phyloP scores from a whole-genome alignment of 768 basidiomycete species.

The Trametes sanguinea region DNA sequence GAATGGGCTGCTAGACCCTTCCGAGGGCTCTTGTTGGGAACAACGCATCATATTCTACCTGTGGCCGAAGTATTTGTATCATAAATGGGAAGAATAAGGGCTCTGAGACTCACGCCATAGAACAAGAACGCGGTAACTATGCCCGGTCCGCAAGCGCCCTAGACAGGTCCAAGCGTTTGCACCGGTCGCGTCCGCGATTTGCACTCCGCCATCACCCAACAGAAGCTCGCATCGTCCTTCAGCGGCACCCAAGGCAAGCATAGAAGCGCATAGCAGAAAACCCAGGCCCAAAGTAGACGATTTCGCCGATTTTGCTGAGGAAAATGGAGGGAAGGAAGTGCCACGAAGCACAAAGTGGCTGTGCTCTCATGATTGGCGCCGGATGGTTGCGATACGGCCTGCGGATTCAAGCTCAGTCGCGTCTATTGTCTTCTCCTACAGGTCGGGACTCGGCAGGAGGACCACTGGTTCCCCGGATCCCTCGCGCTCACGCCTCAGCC shows the following conservation, averaged over 20 bases:
- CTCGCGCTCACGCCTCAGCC: too few relatives aligned
- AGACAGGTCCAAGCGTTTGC: background rate
- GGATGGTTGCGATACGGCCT: conserved; percentile 7
- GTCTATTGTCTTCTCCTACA: too few relatives aligned
- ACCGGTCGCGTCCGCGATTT: background rate
- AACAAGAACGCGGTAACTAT: conserved; percentile 1
- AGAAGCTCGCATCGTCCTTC: too few relatives aligned
- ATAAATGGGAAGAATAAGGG: background rate
- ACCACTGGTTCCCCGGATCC: too few relatives aligned
- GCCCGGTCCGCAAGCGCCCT: background rate
- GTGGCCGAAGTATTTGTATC: background rate
- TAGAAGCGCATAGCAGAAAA: too few relatives aligned
- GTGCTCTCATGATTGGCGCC: conserved; percentile 5
- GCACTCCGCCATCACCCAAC: background rate
- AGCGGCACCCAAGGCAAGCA: background rate
- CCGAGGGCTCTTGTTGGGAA: too few relatives aligned
- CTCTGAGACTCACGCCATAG: background rate
- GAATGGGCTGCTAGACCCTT: too few relatives aligned
- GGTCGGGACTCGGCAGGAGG: too few relatives aligned
- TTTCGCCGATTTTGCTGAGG: background rate
- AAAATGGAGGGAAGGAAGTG: background rate
- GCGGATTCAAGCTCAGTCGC: background rate
- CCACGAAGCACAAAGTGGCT: conserved; percentile 3
- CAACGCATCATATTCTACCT: background rate
- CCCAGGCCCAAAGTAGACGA: background rate